Percentiles rank a stretch among this genome's conserved stretches.
These are phyloP conservation scores for Venturia pyrina DNA, from an alignment of 2,329 filamentous ascomycete species.

Conservation along the genomic window DNA sequence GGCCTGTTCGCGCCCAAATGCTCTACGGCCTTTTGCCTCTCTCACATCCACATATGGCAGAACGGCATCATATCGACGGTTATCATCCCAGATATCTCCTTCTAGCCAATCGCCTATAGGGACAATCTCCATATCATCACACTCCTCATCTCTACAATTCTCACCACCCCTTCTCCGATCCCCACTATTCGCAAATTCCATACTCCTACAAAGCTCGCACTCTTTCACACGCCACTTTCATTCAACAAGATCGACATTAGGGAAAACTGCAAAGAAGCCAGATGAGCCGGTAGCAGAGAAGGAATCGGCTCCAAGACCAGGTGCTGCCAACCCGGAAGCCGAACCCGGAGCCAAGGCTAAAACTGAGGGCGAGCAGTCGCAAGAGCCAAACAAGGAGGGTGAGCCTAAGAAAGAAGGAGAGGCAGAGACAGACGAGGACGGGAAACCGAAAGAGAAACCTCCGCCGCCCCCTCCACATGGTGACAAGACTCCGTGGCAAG, in stretches of 20 bases:
- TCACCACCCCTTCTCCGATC: neutral
- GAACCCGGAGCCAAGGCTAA: neutral
- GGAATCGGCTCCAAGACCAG: constrained; percentile 26
- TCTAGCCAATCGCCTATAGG: neutral
- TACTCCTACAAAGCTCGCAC: constrained; percentile 32
- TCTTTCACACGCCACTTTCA: constrained; percentile 35
- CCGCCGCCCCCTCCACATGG: constrained; percentile 92
- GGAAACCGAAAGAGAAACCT: constrained; percentile 53
- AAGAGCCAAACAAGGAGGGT: constrained; percentile 37
- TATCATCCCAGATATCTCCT: constrained; percentile 20
- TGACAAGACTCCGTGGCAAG: constrained; percentile 97
- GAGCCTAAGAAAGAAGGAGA: constrained; percentile 36
- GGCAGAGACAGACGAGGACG: constrained; percentile 41
- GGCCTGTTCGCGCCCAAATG: constrained; percentile 5
- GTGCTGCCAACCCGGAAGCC: constrained; percentile 21
- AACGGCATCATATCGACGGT: constrained; percentile 38
- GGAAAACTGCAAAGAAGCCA: constrained; percentile 19
- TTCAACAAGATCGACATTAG: constrained; percentile 25
- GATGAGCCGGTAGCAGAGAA: constrained; percentile 22
- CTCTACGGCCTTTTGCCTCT: neutral
- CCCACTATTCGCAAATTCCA: constrained; percentile 2
- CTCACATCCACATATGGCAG: constrained; percentile 26
- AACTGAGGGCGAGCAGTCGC: constrained; percentile 33
- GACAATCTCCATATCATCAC: neutral
- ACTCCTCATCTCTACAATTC: neutral